Percentiles rank a stretch among this genome's conserved stretches.
phyloP scores from a whole-genome alignment of 176 grass and related monocot genomes.

The Oryza officinalis region DNA sequence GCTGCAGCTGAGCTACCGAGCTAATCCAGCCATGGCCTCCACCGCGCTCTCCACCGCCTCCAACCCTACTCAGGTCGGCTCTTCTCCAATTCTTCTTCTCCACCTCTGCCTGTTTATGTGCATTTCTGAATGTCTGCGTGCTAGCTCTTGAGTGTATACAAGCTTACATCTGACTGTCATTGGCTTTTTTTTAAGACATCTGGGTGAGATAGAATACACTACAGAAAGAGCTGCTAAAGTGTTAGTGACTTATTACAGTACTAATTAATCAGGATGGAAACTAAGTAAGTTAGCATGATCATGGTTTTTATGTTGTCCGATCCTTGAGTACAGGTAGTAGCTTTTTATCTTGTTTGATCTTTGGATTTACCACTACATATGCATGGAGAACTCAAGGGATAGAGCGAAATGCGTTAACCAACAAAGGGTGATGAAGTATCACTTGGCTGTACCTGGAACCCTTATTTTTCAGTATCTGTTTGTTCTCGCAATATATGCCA shows the following conservation, averaged over 20 bases:
- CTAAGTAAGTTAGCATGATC: not conserved
- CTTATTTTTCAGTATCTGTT: not conserved
- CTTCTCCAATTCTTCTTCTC: too few relatives aligned
- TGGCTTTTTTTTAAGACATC: not conserved
- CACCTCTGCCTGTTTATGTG: not conserved
- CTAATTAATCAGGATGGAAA: too few relatives aligned
- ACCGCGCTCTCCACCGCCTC: conserved; percentile 84
- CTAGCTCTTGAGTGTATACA: not conserved
- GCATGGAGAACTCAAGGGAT: not conserved
- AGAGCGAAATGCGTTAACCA: not conserved
- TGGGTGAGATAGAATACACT: too few relatives aligned
- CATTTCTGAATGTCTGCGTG: not conserved
- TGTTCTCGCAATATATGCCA: not conserved
- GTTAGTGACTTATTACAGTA: not conserved
- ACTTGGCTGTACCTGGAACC: not conserved
- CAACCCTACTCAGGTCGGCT: conserved; percentile 68
- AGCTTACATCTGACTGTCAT: not conserved
- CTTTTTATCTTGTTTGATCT: not conserved
- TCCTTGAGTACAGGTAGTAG: not conserved
- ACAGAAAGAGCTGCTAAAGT: not conserved
- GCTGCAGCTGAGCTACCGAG: not conserved
- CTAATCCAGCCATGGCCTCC: conserved; percentile 73
- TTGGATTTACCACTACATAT: not conserved
- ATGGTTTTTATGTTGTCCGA: not conserved
- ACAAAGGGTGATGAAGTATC: not conserved